phyloP scores from a whole-genome alignment of 805 yeast species.

The Starmerella asiatica region DNA sequence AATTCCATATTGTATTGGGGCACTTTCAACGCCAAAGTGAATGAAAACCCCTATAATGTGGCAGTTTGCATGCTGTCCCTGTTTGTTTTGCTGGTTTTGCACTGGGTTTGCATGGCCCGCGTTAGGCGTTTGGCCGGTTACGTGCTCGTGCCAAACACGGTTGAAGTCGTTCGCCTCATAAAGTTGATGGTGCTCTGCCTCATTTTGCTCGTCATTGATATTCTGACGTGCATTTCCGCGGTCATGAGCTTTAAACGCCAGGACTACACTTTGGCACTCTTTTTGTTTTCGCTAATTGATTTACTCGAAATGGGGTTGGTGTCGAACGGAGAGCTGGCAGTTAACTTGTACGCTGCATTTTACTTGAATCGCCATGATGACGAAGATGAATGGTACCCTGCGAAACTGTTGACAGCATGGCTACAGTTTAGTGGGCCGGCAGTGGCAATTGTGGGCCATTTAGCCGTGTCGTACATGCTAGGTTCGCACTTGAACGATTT shows the following conservation, averaged over 20 bases:
- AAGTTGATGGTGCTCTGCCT: conserved; percentile 24
- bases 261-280: conserved; percentile 6
- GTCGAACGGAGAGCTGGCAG: conserved; percentile 37
- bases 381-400: conserved; percentile 59
- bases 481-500: conserved; percentile 38
- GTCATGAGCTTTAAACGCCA: conserved; percentile 2
- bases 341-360: conserved; percentile 45
- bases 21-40: neutral
- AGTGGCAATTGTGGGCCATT: conserved; percentile 35
- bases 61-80: conserved; percentile 21
- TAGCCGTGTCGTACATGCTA: conserved; percentile 29
- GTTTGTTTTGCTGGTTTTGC: conserved; percentile 45
- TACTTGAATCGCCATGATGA: conserved; percentile 36
- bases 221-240: conserved; percentile 27
- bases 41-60: conserved; percentile 25
- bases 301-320: conserved; percentile 56
- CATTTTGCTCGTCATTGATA: conserved; percentile 35
- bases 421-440: conserved; percentile 41
- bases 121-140: conserved; percentile 36
- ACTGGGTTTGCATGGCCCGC: conserved; percentile 43
- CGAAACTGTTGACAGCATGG: conserved; percentile 45
- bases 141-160: conserved; percentile 1
- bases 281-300: conserved; percentile 27
- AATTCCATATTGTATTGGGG: conserved; percentile 32
- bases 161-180: neutral